Evolutionary conservation across 2,329 filamentous ascomycete genomes (phyloP).

Genomic region (Alternaria panax): DNA sequence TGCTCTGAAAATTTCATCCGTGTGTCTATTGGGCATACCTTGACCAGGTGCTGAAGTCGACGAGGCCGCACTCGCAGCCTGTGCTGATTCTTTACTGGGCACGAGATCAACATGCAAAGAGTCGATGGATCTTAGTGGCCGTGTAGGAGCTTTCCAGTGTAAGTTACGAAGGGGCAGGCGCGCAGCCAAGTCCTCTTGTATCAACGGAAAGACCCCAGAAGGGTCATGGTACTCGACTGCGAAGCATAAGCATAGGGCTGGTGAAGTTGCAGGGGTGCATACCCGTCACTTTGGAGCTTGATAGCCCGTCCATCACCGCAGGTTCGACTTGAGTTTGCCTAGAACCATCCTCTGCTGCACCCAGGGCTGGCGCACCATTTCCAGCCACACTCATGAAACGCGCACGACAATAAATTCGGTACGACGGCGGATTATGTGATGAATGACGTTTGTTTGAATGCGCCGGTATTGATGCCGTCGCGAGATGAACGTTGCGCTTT

Average conservation of each 20-base stretch:
- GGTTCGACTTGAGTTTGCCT: conserved; percentile 37
- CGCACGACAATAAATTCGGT: conserved; percentile 14
- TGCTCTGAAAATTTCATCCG: conserved; percentile 37
- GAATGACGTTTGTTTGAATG: conserved; percentile 29
- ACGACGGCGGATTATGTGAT: conserved; percentile 10
- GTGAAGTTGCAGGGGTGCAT: conserved; percentile 21
- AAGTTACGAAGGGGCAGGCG: conserved; percentile 88
- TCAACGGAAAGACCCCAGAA: conserved; percentile 81
- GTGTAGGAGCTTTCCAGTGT: conserved; percentile 94
- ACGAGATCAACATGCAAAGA: conserved; percentile 89
- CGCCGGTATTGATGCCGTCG: conserved; percentile 26
- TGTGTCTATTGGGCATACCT: conserved; percentile 28
- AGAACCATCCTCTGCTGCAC: conserved; percentile 46
- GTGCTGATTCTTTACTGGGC: conserved; percentile 59
- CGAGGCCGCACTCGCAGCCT: conserved; percentile 42
- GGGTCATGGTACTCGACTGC: conserved; percentile 96
- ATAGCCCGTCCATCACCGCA: conserved; percentile 51
- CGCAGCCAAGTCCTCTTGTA: conserved; percentile 78
- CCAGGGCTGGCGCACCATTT: conserved; percentile 49
- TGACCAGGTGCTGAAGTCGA: conserved; percentile 29
- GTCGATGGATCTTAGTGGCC: conserved; percentile 90
- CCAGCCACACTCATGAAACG: conserved; percentile 48
- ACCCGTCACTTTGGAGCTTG: conserved; percentile 62
- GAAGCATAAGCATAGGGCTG: conserved; percentile 28
- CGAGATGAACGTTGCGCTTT: conserved; percentile 33